phyloP scores from a whole-genome alignment of 768 basidiomycete species.

The Amanita pallidorosea region DNA sequence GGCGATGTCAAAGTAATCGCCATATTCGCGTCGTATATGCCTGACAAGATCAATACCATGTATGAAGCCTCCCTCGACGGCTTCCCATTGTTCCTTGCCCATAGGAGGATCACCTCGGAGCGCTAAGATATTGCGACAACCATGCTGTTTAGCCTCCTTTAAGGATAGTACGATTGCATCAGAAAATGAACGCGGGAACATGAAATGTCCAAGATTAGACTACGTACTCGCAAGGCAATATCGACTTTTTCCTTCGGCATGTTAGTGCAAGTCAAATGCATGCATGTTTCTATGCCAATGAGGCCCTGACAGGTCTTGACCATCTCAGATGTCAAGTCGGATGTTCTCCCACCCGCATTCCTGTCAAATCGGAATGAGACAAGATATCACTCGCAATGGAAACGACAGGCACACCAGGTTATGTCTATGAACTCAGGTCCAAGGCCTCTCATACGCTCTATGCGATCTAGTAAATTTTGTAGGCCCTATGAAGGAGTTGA shows the following conservation, averaged over 20 bases:
- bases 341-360: constrained; percentile 95
- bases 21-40: constrained; percentile 76
- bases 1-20: constrained; percentile 92
- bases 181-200: constrained; percentile 1
- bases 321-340: constrained; percentile 87
- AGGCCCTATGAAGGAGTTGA: constrained; percentile 44
- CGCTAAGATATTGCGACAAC: constrained; percentile 89
- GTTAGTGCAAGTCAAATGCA: constrained; percentile 98
- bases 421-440: constrained; percentile 99
- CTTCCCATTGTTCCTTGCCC: constrained; percentile 87
- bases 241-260: constrained; percentile 97
- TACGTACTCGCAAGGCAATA: constrained; percentile 71
- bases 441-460: constrained; percentile 92
- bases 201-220: constrained; percentile 1
- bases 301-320: constrained; percentile 89
- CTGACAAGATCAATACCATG: constrained; percentile 88
- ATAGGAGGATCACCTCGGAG: constrained; percentile 87
- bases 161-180: constrained; percentile 4
- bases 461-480: constrained; percentile 95
- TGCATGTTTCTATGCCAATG: constrained; percentile 94
- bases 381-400: not conserved
- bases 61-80: constrained; percentile 82
- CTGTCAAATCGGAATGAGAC: constrained; percentile 26
- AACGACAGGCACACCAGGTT: constrained; percentile 55
- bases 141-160: constrained; percentile 82